Base-by-base conservation (phyloP, 352 stramenopile genomes). In the Globisporangium heterothallicum region DNA sequence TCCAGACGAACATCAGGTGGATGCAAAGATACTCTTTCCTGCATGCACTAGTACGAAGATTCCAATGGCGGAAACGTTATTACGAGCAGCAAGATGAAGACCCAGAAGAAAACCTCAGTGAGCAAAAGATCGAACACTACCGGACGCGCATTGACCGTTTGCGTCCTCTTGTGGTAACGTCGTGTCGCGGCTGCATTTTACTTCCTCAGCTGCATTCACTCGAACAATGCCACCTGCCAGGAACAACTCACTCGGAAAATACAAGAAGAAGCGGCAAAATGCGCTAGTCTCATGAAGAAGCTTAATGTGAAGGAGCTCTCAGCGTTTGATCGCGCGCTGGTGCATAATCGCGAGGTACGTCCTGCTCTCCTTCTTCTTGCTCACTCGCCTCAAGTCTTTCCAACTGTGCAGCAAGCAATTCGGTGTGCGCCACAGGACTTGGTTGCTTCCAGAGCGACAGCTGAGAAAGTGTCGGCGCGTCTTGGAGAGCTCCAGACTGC, bases 381-480 rank as follows among this genome's bases (percentile, higher is more conserved):
- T 14, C 3, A 46, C 38, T 22, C n/a, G n/a, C n/a, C n/a, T n/a
- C n/a, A n/a, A n/a, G n/a, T n/a, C n/a, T n/a, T n/a, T n/a, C n/a
- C n/a, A n/a, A n/a, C n/a, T n/a, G n/a, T n/a, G n/a, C n/a, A n/a
- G n/a, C n/a, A n/a, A n/a, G n/a, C n/a, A n/a, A n/a, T n/a, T n/a
- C 22, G 12, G 5, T 19, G 29, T 4, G 5, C 10, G 9, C 2
- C 21, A 2, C 49, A 68, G 51, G 42, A 64, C 49, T 57, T 67
- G 41, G 54, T 64, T 36, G 34, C 67, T 14, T 66, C 8, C 53
- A 75, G 18, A 38, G 32, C 32, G 32, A 66, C 68, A 42, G 43
- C 73, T 3, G 34, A 67, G 40, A 64, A 69, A 27, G 67, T 75
- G 5, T 70, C 69, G 2, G 48, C 54, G 18, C 59, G 72, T 32